Percentiles rank a stretch among this genome's conserved stretches.
phyloP scores from a whole-genome alignment of 108 stramenopile species.

The Aurantiochytrium sp. region DNA sequence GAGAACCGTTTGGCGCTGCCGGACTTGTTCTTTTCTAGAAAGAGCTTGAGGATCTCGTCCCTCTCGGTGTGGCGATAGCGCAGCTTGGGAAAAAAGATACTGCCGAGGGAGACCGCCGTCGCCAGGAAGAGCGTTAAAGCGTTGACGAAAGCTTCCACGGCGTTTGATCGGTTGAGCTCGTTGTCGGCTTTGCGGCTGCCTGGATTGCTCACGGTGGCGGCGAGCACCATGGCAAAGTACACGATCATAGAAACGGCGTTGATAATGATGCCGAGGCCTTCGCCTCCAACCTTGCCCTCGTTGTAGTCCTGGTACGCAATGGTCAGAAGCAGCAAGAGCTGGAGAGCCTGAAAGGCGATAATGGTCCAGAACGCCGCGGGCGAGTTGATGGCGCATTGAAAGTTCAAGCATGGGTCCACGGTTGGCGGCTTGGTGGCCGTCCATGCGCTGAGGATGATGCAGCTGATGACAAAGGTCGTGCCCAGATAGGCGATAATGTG shows the following conservation, averaged over 20 bases:
- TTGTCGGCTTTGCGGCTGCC: neutral
- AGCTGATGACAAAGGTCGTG: neutral
- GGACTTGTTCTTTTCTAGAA: neutral
- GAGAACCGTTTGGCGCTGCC: too few species aligned
- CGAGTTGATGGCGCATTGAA: neutral
- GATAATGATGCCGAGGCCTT: neutral
- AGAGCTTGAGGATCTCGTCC: neutral
- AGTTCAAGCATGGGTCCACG: slow-evolving; percentile 2
- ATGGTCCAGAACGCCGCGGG: neutral
- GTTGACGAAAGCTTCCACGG: neutral
- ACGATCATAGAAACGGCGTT: neutral
- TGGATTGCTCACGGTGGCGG: neutral
- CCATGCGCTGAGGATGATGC: neutral
- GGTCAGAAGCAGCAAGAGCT: neutral
- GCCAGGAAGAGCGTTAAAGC: neutral
- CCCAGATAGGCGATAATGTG: neutral
- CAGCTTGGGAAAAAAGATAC: neutral
- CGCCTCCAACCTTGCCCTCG: neutral
- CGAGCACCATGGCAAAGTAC: neutral
- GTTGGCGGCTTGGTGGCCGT: neutral
- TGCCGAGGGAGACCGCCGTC: neutral
- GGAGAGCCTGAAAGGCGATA: neutral
- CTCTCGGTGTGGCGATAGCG: neutral
- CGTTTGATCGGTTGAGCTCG: neutral
- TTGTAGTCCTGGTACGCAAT: neutral